Percentiles rank a stretch among this genome's conserved stretches.
These are phyloP conservation scores for Striga hermonthica DNA, from an alignment of 305 asterid species.

Conservation along the genomic window DNA sequence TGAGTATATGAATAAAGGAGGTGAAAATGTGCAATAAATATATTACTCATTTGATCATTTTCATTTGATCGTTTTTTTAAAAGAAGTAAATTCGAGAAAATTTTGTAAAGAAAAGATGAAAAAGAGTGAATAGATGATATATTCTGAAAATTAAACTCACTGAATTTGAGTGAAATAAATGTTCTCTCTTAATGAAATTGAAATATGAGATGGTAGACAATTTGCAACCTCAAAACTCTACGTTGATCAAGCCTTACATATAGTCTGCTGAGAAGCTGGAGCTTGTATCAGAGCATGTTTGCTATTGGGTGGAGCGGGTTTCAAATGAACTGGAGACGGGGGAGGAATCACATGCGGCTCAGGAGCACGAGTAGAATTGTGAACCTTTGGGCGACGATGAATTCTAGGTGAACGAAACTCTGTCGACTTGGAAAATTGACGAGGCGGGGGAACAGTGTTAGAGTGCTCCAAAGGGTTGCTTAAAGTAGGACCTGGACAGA, in stretches of 20 bases:
- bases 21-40: no score
- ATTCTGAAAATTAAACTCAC: no score
- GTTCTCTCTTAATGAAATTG: no score
- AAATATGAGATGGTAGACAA: no score
- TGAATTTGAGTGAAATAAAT: no score
- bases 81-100: neutral
- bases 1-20: no score
- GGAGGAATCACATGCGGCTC: slow-evolving; percentile 44
- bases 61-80: no score
- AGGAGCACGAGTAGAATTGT: slow-evolving; percentile 51
- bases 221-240: no score
- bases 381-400: slow-evolving; percentile 37
- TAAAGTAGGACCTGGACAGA: slow-evolving; percentile 51
- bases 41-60: no score
- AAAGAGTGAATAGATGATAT: neutral
- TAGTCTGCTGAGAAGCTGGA: slow-evolving; percentile 40
- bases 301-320: slow-evolving; percentile 33
- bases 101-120: slow-evolving; percentile 18
- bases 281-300: slow-evolving; percentile 44
- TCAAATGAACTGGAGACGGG: slow-evolving; percentile 47
- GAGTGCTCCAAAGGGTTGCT: slow-evolving; percentile 38
- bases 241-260: slow-evolving; percentile 34
- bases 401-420: slow-evolving; percentile 38
- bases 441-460: slow-evolving; percentile 52
- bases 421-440: slow-evolving; percentile 41